phyloP scores from a whole-genome alignment of 805 yeast species.

The Schizosaccharomyces octosporus region DNA sequence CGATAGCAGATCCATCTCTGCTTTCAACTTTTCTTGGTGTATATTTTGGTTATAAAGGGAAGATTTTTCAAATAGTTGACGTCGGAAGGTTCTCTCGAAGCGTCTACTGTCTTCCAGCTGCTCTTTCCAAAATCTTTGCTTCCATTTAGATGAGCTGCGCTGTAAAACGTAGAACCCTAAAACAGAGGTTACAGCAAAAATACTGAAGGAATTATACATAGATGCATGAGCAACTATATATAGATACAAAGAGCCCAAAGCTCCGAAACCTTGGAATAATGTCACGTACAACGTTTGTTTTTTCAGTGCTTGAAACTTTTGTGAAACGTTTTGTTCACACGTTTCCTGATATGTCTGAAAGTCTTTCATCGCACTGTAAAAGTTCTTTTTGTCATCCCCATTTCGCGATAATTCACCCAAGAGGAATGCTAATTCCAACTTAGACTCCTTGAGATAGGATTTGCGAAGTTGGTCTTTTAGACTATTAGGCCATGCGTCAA shows the following conservation, averaged over 20 bases:
- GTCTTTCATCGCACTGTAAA: neutral
- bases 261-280: neutral
- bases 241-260: neutral
- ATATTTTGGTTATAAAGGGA: neutral
- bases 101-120: neutral
- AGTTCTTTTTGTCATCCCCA: neutral
- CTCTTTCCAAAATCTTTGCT: neutral
- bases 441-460: neutral
- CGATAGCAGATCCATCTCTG: neutral
- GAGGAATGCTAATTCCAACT: neutral
- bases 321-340: neutral
- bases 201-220: neutral
- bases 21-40: neutral
- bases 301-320: neutral
- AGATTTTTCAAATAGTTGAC: neutral
- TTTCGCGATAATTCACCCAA: neutral
- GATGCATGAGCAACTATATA: neutral
- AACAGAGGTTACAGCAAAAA: neutral
- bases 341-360: neutral
- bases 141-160: neutral
- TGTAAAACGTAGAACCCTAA: neutral
- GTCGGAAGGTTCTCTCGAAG: neutral
- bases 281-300: neutral
- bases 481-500: neutral
- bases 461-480: neutral